Percentiles rank a stretch among this genome's conserved stretches.
Conservation (phyloP, 257 asterid species). For the Knoxia roxburghii region DNA sequence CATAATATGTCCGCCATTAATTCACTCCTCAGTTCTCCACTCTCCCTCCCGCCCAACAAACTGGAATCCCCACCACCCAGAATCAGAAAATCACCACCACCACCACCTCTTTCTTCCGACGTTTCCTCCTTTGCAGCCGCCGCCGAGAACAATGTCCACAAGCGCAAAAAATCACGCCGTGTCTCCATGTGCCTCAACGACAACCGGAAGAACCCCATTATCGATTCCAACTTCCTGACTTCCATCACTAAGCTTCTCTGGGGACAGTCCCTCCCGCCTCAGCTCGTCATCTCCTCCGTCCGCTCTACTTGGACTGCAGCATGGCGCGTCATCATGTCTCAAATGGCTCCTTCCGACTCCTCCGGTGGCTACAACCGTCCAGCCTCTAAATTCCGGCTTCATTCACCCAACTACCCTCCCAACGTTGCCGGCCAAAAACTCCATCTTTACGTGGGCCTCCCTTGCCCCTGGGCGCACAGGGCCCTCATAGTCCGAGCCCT, state of each 20-base stretch:
- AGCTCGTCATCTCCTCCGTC: constrained; percentile 88
- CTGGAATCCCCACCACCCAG: neutral
- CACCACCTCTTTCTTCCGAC: too few species aligned
- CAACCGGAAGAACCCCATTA: constrained; percentile 16
- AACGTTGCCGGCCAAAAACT: constrained; percentile 29
- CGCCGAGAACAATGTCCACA: neutral
- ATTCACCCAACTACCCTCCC: constrained; percentile 14
- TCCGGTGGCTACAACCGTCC: constrained; percentile 79
- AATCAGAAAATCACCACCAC: neutral
- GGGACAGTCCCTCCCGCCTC: constrained; percentile 91
- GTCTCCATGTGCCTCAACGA: constrained; percentile 19
- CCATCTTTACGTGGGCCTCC: constrained; percentile 90
- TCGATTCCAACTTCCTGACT: constrained; percentile 46
- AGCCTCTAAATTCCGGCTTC: constrained; percentile 63
- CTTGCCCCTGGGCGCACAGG: constrained; percentile 99
- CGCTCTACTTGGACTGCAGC: constrained; percentile 83
- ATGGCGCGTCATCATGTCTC: constrained; percentile 98
- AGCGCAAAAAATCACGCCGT: neutral
- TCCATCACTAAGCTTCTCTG: constrained; percentile 68
- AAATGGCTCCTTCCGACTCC: constrained; percentile 91
- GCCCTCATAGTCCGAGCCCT: constrained; percentile 91
- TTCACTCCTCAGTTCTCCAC: constrained; percentile 8
- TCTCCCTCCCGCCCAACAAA: constrained; percentile 1
- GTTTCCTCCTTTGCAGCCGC: neutral
- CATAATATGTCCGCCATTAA: neutral